These are phyloP conservation scores for Emergomyces orientalis DNA, from an alignment of 2,329 filamentous ascomycete genomes.

Conservation along the genomic window DNA sequence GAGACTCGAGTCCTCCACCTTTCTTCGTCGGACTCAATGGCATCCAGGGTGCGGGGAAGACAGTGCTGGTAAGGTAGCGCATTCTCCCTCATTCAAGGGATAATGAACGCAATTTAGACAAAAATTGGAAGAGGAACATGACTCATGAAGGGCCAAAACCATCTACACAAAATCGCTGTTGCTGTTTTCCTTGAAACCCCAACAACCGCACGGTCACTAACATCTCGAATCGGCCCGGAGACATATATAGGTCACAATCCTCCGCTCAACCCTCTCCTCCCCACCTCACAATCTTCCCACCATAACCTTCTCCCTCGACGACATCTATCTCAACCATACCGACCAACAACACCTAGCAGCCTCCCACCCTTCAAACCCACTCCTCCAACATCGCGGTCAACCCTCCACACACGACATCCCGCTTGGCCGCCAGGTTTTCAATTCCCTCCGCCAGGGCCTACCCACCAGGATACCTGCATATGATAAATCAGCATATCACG, in stretches of 20 bases:
- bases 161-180: background rate
- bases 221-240: background rate
- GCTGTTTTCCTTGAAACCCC: background rate
- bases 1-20: constrained; percentile 43
- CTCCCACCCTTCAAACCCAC: constrained; percentile 58
- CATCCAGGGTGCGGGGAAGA: constrained; percentile 87
- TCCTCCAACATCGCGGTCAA: constrained; percentile 74
- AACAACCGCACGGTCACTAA: background rate
- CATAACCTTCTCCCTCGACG: constrained; percentile 73
- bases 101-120: too few species aligned
- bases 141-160: background rate
- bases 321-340: constrained; percentile 71
- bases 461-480: constrained; percentile 61
- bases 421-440: constrained; percentile 56
- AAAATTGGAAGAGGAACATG: too few species aligned
- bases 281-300: constrained; percentile 52
- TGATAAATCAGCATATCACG: constrained; percentile 70
- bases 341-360: constrained; percentile 58
- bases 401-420: constrained; percentile 72
- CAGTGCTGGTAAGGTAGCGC: constrained; percentile 56
- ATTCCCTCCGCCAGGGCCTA: constrained; percentile 43
- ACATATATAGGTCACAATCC: constrained; percentile 45
- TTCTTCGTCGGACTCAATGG: constrained; percentile 86
- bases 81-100: too few species aligned
- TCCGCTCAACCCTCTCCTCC: constrained; percentile 52